phyloP scores from a whole-genome alignment of 352 stramenopile species.

The Phytophthora pini region DNA sequence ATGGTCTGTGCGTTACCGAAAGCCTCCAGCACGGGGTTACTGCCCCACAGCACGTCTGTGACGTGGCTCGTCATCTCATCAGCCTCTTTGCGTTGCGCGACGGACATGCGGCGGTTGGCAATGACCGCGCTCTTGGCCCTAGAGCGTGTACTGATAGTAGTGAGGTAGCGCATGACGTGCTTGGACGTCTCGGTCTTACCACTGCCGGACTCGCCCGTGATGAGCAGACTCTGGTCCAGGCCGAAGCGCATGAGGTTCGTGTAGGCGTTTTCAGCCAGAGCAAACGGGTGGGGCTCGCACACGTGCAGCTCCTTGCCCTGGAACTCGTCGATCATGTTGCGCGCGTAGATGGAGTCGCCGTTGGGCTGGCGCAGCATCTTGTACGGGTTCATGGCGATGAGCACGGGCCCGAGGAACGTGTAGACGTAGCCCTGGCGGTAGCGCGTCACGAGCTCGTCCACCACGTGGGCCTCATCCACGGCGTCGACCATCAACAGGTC shows the following conservation, averaged over 20 bases:
- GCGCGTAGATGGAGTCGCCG: conserved; percentile 80
- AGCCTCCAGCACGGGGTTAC: conserved; percentile 84
- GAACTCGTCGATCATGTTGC: conserved; percentile 80
- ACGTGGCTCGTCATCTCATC: conserved; percentile 78
- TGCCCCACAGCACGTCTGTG: conserved; percentile 79
- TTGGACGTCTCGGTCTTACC: conserved; percentile 97
- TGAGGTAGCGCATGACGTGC: conserved; percentile 96
- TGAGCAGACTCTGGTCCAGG: conserved; percentile 86
- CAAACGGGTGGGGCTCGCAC: conserved; percentile 86
- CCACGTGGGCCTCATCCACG: conserved; percentile 78
- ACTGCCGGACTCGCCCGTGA: conserved; percentile 86
- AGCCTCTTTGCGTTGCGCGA: conserved; percentile 74
- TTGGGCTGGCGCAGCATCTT: conserved; percentile 76
- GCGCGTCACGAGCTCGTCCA: conserved; percentile 78
- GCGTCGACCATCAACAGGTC: conserved; percentile 84
- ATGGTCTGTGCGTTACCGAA: conserved; percentile 90
- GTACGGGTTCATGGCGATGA: conserved; percentile 93
- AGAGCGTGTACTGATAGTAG: conserved; percentile 78
- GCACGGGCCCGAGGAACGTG: conserved; percentile 91
- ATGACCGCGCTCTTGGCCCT: conserved; percentile 75
- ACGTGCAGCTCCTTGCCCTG: conserved; percentile 84
- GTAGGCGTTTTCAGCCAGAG: conserved; percentile 89
- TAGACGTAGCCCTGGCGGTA: conserved; percentile 89
- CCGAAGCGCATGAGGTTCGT: conserved; percentile 90
- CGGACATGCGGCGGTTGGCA: conserved; percentile 79